phyloP scores from a whole-genome alignment of 2,329 filamentous ascomycete genomes.

The Nigrospora sphaerica region DNA sequence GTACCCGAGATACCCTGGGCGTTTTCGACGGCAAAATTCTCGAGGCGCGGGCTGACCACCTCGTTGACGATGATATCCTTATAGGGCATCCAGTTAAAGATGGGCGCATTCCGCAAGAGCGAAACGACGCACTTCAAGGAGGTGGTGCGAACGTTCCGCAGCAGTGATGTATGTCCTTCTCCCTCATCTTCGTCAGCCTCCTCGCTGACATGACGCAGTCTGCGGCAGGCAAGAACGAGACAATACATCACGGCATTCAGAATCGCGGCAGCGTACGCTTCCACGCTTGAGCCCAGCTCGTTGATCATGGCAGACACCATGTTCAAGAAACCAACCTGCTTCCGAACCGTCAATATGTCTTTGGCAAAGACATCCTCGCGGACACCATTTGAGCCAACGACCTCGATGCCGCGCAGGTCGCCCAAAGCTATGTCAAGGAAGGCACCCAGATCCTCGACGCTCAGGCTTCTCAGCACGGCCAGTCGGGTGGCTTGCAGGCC shows the following conservation, averaged over 20 bases:
- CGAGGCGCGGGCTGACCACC: constrained; percentile 68
- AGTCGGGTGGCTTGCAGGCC: constrained; percentile 77
- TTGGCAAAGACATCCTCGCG: constrained; percentile 46
- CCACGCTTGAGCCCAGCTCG: constrained; percentile 69
- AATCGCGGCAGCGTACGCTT: constrained; percentile 60
- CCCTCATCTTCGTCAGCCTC: constrained; percentile 14
- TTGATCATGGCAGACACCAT: constrained; percentile 85
- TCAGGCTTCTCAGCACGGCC: constrained; percentile 72
- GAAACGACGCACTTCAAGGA: constrained; percentile 78
- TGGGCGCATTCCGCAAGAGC: constrained; percentile 66
- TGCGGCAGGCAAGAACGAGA: constrained; percentile 61
- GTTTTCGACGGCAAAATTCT: constrained; percentile 75
- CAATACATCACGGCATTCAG: constrained; percentile 78
- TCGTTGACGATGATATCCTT: constrained; percentile 65
- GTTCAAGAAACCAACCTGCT: constrained; percentile 85
- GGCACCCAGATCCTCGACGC: constrained; percentile 63
- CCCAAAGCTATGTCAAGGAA: constrained; percentile 82
- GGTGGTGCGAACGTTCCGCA: constrained; percentile 59
- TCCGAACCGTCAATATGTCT: constrained; percentile 60
- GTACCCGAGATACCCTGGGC: constrained; percentile 83
- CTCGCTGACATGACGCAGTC: constrained; percentile 29
- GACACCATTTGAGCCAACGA: constrained; percentile 44
- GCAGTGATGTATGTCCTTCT: constrained; percentile 46
- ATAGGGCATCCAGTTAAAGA: constrained; percentile 67
- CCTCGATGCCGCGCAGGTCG: constrained; percentile 51